Base-by-base conservation (phyloP, 768 basidiomycete species). In the Tricholoma hemisulphureum region DNA sequence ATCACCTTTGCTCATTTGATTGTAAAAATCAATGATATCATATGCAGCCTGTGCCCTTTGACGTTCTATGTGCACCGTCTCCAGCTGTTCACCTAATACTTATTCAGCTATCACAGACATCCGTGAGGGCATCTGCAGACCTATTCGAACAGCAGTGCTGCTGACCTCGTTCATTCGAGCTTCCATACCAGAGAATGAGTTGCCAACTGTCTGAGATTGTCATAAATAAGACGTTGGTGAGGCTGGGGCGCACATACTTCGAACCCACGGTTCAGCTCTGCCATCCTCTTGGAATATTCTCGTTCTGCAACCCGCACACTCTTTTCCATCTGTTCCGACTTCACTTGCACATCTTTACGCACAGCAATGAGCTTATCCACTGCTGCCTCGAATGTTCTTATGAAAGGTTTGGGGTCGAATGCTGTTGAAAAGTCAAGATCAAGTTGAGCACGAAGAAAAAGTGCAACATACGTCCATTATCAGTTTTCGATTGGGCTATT, bases 391-490 rank as follows among this genome's bases (percentile, higher is more conserved):
- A 99, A 96, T 3, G 91, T 94, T 53, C 83, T 78, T 59, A 98
- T 90, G 73, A 98, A 97, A 0, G 95, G 93, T 65, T 89, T 88
- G 4, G 95, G 93, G 66, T 96, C 87, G 66, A 96, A 96, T n/a
- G 95, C 93, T 95, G 60, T 29, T 56, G 50, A 35, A 54, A 51
- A 62, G 56, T 64, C 29, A 51, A 51, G 29, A 39, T 18, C 53
- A 11, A 8, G 43, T 39, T n/a, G 37, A 5, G 16, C 18, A 21
- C 21, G 9, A 50, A 56, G 21, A 58, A 9, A 28, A 26, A 49
- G 9, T 49, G 34, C 32, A 31, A 77, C 74, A 51, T 61, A 89
- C 94, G 93, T 53, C 92, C 94, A 26, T 92, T 78, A 67, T 86
- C 84, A 39, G 81, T 83, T 71, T 94, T 93, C 32, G 95, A 96